These are phyloP conservation scores for Symmetrospora coprosmae DNA, from an alignment of 768 basidiomycete genomes.

Conservation along the genomic window DNA sequence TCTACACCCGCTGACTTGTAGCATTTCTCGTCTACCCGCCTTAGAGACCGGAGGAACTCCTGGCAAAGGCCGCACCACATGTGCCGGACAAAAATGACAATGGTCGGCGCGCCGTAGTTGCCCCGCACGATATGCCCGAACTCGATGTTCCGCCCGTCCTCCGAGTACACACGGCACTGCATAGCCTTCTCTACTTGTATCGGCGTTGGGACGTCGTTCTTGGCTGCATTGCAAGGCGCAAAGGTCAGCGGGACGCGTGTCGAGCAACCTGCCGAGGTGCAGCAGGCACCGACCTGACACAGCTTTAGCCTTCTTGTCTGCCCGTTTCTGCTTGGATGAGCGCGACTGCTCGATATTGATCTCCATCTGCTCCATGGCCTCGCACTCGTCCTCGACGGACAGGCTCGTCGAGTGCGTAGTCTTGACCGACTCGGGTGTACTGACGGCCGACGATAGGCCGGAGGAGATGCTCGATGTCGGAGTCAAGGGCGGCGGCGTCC, in stretches of 20 bases:
- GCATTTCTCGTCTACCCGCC: neutral
- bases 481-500: no score
- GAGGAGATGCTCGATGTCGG: no score
- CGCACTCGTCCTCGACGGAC: no score
- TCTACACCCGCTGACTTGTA: neutral
- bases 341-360: no score
- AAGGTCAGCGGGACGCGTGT: no score
- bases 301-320: neutral
- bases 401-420: no score
- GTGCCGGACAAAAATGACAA: neutral
- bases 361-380: no score
- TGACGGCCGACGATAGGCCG: no score
- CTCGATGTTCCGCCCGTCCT: neutral
- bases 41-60: neutral
- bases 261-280: neutral
- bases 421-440: no score
- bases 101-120: neutral
- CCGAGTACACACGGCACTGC: neutral
- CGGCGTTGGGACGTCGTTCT: neutral
- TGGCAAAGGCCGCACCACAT: conserved; percentile 1
- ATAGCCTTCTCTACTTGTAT: neutral
- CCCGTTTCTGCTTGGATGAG: neutral
- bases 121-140: neutral
- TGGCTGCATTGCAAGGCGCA: neutral
- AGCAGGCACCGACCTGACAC: neutral